phyloP scores from a whole-genome alignment of 2,329 filamentous ascomycete genomes.

The Xylariaceae sp. region DNA sequence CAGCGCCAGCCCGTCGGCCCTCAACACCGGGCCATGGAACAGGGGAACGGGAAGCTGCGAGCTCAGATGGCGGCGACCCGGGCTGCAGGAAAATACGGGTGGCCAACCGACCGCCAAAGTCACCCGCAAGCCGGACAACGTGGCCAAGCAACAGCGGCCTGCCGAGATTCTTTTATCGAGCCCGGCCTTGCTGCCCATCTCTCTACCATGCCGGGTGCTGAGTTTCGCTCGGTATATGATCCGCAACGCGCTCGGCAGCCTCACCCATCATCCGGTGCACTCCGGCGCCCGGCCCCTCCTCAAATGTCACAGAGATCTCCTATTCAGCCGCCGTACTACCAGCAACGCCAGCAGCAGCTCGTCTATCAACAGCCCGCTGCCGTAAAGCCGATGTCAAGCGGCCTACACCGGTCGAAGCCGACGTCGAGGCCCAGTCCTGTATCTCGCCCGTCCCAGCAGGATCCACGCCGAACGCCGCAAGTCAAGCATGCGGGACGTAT shows the following conservation, averaged over 20 bases:
- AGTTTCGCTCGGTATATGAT: slow-evolving; percentile 13
- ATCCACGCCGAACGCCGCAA: slow-evolving; percentile 6
- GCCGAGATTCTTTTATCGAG: slow-evolving; percentile 19
- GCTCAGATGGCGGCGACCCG: slow-evolving; percentile 11
- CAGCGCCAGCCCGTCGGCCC: background rate
- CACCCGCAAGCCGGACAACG: background rate
- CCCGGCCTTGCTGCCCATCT: slow-evolving; percentile 8
- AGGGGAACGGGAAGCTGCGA: slow-evolving; percentile 7
- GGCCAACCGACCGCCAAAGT: slow-evolving; percentile 4
- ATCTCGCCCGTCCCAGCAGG: background rate
- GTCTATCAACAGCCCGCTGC: background rate
- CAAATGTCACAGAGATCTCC: background rate
- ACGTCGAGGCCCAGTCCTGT: background rate
- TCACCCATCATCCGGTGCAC: background rate
- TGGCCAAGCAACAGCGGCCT: background rate
- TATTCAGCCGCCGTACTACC: slow-evolving; percentile 1
- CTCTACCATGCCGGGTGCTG: slow-evolving; percentile 15
- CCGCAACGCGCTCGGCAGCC: slow-evolving; percentile 5
- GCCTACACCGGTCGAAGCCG: background rate
- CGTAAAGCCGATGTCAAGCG: background rate
- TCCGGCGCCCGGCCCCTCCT: background rate
- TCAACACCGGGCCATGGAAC: background rate
- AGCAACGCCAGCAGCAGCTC: background rate
- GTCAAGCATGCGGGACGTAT: background rate
- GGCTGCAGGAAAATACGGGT: slow-evolving; percentile 18